Percentiles rank a stretch among this genome's conserved stretches.
Evolutionary conservation across 805 yeast species (phyloP).

Genomic region (Clavispora santaluciae): DNA sequence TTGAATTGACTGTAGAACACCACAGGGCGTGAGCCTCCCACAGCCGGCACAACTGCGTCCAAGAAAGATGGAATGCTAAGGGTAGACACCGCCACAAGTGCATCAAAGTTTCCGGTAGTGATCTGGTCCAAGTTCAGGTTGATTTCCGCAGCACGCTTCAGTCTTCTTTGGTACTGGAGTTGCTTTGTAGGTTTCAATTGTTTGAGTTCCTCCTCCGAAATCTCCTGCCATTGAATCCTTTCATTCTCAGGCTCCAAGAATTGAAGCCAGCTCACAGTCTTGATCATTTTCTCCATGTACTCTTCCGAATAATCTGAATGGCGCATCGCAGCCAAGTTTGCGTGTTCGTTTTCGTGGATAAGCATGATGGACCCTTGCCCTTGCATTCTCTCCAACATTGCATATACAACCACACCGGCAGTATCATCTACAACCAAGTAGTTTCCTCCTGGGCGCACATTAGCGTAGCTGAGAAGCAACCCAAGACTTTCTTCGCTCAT

Average conservation of each 20-base stretch:
- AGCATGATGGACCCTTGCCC: constrained; percentile 67
- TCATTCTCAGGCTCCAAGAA: constrained; percentile 72
- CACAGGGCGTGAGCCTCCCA: constrained; percentile 84
- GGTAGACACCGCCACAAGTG: constrained; percentile 66
- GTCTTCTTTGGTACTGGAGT: constrained; percentile 63
- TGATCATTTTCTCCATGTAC: constrained; percentile 49
- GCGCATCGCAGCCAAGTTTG: constrained; percentile 68
- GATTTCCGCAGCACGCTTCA: constrained; percentile 50
- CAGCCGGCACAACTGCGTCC: constrained; percentile 52
- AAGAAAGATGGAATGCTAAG: constrained; percentile 64
- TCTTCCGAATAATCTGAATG: constrained; percentile 61
- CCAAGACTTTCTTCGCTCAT: constrained; percentile 84
- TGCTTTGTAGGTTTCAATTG: constrained; percentile 56
- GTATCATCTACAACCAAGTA: constrained; percentile 89
- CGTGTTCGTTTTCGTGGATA: constrained; percentile 90
- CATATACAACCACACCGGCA: constrained; percentile 84
- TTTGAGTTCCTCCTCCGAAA: constrained; percentile 48
- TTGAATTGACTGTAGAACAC: constrained; percentile 79
- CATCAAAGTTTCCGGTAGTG: constrained; percentile 60
- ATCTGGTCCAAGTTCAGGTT: constrained; percentile 49
- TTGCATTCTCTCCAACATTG: constrained; percentile 86
- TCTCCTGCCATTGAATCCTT: constrained; percentile 41
- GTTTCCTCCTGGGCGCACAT: constrained; percentile 84
- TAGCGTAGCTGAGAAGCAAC: constrained; percentile 68
- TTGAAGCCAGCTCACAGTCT: constrained; percentile 73